These are phyloP conservation scores for Oenanthe sinensis DNA, from an alignment of 129 eudicot species.

Conservation along the genomic window DNA sequence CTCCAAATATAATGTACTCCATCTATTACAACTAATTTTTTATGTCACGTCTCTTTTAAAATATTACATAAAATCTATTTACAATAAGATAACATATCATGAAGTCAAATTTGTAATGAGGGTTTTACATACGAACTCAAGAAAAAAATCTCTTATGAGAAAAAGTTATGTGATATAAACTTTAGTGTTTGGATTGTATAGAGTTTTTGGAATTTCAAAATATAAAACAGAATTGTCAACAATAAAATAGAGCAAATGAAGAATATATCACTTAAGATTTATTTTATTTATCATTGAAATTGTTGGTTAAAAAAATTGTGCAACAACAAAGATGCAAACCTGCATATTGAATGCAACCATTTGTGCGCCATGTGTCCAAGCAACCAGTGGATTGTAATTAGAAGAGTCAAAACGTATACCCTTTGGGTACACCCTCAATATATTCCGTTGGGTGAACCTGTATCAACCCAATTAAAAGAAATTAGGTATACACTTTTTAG, in stretches of 20 bases:
- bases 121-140: no score
- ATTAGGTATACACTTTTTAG: neutral
- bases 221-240: neutral
- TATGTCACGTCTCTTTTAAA: no score
- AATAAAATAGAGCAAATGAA: neutral
- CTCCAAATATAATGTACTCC: no score
- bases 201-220: no score
- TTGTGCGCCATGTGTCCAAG: conserved; percentile 89
- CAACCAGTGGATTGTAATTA: conserved; percentile 62
- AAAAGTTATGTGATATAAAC: no score
- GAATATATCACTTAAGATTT: neutral
- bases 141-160: no score
- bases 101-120: no score
- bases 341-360: conserved; percentile 94
- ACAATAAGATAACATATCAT: no score
- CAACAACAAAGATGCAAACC: no score
- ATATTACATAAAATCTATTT: no score
- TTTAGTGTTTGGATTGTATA: no score
- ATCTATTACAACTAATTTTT: no score
- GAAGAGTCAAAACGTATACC: conserved; percentile 68
- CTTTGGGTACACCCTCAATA: conserved; percentile 72
- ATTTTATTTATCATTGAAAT: neutral
- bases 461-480: conserved; percentile 18
- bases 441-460: conserved; percentile 67
- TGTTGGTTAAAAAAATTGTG: neutral